Conservation (phyloP, 768 basidiomycete species). For the Tricholoma sp. region DNA sequence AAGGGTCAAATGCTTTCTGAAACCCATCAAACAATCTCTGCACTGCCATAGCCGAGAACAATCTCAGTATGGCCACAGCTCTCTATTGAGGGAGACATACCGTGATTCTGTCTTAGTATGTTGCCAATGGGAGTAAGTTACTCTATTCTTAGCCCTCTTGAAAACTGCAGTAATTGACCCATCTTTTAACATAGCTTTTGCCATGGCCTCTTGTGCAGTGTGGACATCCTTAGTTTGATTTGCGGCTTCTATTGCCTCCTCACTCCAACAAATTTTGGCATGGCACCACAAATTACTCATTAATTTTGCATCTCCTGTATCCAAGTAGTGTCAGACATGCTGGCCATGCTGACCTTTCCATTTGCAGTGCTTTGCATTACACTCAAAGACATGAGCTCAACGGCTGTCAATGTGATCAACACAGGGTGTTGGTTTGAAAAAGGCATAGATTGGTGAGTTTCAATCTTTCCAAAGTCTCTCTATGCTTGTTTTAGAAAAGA, state of each 20-base stretch:
- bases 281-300: not conserved
- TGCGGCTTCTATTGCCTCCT: not conserved
- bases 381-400: not conserved
- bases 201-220: no score
- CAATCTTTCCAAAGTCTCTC: not conserved
- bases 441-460: slow-evolving; percentile 1
- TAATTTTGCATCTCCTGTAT: not conserved
- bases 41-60: no score
- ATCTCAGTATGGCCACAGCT: no score
- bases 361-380: not conserved
- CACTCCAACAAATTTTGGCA: slow-evolving; percentile 1
- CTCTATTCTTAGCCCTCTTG: no score
- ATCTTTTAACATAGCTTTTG: no score
- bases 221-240: no score
- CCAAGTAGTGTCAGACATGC: not conserved
- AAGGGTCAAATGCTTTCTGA: slow-evolving; percentile 17
- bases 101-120: not conserved
- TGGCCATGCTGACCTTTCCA: not conserved
- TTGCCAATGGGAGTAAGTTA: no score
- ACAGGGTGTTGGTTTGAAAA: not conserved
- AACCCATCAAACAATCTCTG: slow-evolving; percentile 20
- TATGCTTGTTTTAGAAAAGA: not conserved
- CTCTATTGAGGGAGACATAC: no score
- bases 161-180: slow-evolving; percentile 14
- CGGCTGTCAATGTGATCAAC: not conserved